Conservation (phyloP, 768 basidiomycete genomes). For the Plicaturopsis crispa region DNA sequence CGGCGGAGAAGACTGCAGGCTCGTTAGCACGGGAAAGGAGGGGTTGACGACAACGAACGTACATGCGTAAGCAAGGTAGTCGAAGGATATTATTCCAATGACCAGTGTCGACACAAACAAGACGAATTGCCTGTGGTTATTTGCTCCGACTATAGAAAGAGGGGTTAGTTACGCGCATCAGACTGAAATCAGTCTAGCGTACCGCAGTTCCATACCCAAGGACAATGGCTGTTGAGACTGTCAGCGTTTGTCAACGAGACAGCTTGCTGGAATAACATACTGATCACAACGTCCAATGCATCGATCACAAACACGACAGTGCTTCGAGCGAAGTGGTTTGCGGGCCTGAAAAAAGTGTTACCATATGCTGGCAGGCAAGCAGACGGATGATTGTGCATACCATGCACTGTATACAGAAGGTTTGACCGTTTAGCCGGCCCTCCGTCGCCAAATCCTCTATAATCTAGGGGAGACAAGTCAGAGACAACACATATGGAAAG, state of each 20-base stretch:
- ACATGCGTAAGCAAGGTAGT: conserved; percentile 82
- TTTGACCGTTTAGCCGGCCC: conserved; percentile 88
- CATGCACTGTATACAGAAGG: conserved; percentile 96
- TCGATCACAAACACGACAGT: conserved; percentile 86
- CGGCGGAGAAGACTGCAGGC: conserved; percentile 46
- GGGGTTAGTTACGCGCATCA: too few species aligned
- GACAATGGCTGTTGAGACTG: conserved; percentile 67
- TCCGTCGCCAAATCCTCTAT: conserved; percentile 87
- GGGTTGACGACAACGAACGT: conserved; percentile 22
- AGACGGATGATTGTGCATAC: conserved; percentile 28
- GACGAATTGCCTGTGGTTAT: conserved; percentile 94
- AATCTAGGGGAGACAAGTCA: conserved; percentile 37
- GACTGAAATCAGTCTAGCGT: conserved; percentile 18
- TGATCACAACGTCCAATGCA: conserved; percentile 92
- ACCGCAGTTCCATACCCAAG: conserved; percentile 99
- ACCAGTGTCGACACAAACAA: conserved; percentile 88
- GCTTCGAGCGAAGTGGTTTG: conserved; percentile 90
- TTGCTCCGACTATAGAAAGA: conserved; percentile 89
- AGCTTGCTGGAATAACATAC: conserved; percentile 42
- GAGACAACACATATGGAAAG: conserved; percentile 1
- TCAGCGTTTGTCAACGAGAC: conserved; percentile 5
- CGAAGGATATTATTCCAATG: conserved; percentile 70
- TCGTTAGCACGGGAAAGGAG: neutral
- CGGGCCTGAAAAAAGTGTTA: conserved; percentile 44
- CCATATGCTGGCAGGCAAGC: too few species aligned